phyloP scores from a whole-genome alignment of 257 asterid species.

The Plantago ovata region DNA sequence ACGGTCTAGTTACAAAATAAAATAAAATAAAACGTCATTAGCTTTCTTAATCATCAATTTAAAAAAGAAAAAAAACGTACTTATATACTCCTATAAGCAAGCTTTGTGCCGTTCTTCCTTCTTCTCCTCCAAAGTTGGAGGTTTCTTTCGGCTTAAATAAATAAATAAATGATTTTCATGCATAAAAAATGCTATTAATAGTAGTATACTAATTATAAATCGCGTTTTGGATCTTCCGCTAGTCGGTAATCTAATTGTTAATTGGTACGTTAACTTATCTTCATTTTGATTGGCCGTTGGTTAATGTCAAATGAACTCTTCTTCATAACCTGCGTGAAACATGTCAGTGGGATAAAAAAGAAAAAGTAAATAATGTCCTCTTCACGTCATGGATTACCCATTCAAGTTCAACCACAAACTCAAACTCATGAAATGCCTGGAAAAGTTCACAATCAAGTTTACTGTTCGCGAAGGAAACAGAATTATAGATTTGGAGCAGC shows the following conservation, averaged over 20 bases:
- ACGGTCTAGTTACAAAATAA: too few species aligned
- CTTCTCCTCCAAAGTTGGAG: conserved; percentile 32
- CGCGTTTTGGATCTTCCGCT: conserved; percentile 4
- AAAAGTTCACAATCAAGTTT: too few species aligned
- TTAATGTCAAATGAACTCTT: neutral
- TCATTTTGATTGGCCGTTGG: neutral
- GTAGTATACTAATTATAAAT: conserved; percentile 11
- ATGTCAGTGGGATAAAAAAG: neutral
- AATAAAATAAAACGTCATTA: too few species aligned
- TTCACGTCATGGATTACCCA: conserved; percentile 34
- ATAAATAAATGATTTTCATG: conserved; percentile 22
- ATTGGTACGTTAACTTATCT: neutral
- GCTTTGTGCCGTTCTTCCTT: neutral
- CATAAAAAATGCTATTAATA: too few species aligned
- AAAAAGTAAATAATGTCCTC: neutral
- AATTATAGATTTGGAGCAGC: too few species aligned
- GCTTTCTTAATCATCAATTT: too few species aligned
- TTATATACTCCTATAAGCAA: too few species aligned
- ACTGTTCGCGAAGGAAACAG: too few species aligned
- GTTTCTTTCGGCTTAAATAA: conserved; percentile 27
- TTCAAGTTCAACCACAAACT: neutral
- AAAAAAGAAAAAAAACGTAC: too few species aligned
- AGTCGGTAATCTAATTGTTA: too few species aligned
- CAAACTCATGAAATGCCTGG: too few species aligned
- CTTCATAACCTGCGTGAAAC: conserved; percentile 12